A percentile compares a stretch with the other conserved stretches of the same genome.
Evolutionary conservation across 495 filamentous ascomycete genomes (phyloP).

Genomic region (Neurospora sp.): DNA sequence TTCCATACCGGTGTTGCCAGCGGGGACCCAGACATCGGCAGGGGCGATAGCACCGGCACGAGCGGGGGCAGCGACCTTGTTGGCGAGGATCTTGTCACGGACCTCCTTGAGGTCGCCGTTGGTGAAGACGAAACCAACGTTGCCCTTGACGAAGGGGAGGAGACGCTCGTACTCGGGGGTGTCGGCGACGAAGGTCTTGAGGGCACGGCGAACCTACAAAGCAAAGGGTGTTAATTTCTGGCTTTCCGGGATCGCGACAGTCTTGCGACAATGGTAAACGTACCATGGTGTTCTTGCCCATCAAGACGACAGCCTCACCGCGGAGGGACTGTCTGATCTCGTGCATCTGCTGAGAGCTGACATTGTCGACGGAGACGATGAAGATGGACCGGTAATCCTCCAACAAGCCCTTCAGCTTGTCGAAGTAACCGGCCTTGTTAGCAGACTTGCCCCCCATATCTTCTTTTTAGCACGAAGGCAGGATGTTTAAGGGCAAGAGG

Average conservation of each 20-base stretch:
- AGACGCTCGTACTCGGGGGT: constrained; percentile 95
- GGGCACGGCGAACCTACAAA: constrained; percentile 77
- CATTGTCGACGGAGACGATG: constrained; percentile 95
- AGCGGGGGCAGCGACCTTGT: constrained; percentile 94
- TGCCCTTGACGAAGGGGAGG: constrained; percentile 89
- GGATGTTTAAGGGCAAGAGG: constrained; percentile 85
- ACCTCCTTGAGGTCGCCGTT: constrained; percentile 84
- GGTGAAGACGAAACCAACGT: constrained; percentile 99
- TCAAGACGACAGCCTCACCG: constrained; percentile 84
- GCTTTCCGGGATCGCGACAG: neutral
- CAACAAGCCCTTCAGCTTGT: constrained; percentile 91
- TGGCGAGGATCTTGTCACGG: constrained; percentile 88
- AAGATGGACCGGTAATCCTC: constrained; percentile 92
- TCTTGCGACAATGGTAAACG: constrained; percentile 5
- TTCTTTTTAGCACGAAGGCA: constrained; percentile 86
- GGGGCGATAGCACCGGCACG: constrained; percentile 95
- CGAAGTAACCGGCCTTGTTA: constrained; percentile 97
- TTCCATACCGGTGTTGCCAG: constrained; percentile 99
- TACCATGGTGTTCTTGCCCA: constrained; percentile 99
- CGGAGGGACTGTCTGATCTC: constrained; percentile 89
- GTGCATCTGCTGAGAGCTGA: constrained; percentile 99
- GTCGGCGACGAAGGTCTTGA: constrained; percentile 88
- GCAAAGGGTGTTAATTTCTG: neutral
- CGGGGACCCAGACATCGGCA: constrained; percentile 80
- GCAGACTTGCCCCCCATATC: constrained; percentile 97